phyloP scores from a whole-genome alignment of 805 yeast species.

The Saccharomycopsis javanensis region DNA sequence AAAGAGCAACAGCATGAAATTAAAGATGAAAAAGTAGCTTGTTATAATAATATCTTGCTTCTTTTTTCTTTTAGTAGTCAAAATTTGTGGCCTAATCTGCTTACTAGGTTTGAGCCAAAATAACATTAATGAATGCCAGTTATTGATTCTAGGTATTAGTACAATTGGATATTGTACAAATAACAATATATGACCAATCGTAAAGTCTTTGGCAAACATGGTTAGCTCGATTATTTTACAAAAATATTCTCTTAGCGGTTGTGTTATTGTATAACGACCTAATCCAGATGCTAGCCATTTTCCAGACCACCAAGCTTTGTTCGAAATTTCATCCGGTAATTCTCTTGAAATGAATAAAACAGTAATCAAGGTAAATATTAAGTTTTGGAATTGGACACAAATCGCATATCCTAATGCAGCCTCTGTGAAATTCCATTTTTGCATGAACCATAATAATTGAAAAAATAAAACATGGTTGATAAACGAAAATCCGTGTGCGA shows the following conservation, averaged over 20 bases:
- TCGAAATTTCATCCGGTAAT: constrained; percentile 41
- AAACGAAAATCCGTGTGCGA: constrained; percentile 40
- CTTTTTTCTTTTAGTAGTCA: constrained; percentile 35
- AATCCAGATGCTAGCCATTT: constrained; percentile 49
- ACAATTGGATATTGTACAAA: constrained; percentile 44
- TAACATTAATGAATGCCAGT: constrained; percentile 48
- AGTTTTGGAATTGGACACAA: constrained; percentile 37
- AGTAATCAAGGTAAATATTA: constrained; percentile 38
- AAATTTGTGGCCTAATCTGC: constrained; percentile 39
- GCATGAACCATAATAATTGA: constrained; percentile 45
- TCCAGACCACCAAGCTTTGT: constrained; percentile 65
- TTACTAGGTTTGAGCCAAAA: constrained; percentile 48
- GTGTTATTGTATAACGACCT: constrained; percentile 45
- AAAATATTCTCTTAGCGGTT: constrained; percentile 46
- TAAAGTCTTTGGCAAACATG: constrained; percentile 43
- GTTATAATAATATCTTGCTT: constrained; percentile 30
- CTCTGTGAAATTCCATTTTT: constrained; percentile 44
- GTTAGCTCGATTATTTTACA: constrained; percentile 52
- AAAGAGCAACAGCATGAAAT: constrained; percentile 34
- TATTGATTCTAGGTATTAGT: constrained; percentile 46
- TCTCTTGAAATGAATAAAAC: constrained; percentile 45
- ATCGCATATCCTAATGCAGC: constrained; percentile 48
- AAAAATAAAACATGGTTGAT: constrained; percentile 39
- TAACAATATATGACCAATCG: constrained; percentile 43
- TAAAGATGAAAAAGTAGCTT: constrained; percentile 28